Conservation (phyloP, 805 yeast species). For the Ogataea thermomethanolica region DNA sequence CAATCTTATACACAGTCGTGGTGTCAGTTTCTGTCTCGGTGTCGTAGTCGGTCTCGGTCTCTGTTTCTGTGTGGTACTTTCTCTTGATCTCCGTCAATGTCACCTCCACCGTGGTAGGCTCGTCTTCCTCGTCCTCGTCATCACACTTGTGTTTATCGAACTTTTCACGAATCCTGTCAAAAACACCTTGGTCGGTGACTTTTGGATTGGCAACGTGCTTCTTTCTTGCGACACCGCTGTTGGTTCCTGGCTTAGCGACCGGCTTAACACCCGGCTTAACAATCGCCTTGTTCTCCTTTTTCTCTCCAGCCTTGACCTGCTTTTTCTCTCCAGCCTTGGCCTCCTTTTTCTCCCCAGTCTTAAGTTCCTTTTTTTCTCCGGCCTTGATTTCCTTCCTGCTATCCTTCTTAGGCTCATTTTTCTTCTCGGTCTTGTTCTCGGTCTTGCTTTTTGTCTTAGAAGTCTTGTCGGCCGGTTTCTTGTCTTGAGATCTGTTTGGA, state of each 20-base stretch:
- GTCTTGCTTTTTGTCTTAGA: too few relatives aligned
- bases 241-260: too few relatives aligned
- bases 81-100: slow-evolving; percentile 14
- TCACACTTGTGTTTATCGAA: slow-evolving; percentile 2
- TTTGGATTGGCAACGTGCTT: not conserved
- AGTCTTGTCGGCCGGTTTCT: too few relatives aligned
- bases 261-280: too few relatives aligned
- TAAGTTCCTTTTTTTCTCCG: not conserved
- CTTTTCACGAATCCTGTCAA: slow-evolving; percentile 2
- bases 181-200: slow-evolving; percentile 3
- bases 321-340: not conserved
- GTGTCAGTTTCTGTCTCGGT: slow-evolving; percentile 19
- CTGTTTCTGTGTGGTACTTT: slow-evolving; percentile 12
- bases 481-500: not conserved
- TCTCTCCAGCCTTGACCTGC: not conserved
- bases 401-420: not conserved
- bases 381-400: not conserved
- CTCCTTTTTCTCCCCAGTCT: not conserved
- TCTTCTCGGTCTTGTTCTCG: slow-evolving; percentile 1
- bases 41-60: slow-evolving; percentile 16
- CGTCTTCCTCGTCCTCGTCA: slow-evolving; percentile 15
- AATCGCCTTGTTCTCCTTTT: slow-evolving; percentile 3
- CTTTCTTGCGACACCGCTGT: not conserved
- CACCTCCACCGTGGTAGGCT: slow-evolving; percentile 4
- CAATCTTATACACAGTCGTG: slow-evolving; percentile 20